Percentiles rank a stretch among this genome's conserved stretches.
Conservation (phyloP, 371 early-diverging fungal genomes). For the Mucor sp. region DNA sequence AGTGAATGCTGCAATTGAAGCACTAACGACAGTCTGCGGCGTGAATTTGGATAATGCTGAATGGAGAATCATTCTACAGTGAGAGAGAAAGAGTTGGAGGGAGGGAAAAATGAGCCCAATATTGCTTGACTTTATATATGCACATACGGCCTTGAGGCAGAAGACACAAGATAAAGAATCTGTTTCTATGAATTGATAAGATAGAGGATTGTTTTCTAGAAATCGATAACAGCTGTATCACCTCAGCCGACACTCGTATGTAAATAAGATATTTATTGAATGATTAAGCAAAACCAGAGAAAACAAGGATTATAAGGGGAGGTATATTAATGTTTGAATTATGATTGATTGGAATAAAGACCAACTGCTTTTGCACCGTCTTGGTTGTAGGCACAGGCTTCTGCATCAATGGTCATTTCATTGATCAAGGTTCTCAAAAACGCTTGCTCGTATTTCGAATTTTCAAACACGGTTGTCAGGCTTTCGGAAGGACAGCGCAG, state of each 20-base stretch:
- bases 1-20: conserved; percentile 38
- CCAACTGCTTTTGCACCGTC: conserved; percentile 11
- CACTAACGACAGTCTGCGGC: conserved; percentile 16
- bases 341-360: not conserved
- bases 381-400: conserved; percentile 26
- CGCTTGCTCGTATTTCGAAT: conserved; percentile 71
- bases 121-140: no score
- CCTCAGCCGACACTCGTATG: not conserved
- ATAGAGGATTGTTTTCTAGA: not conserved
- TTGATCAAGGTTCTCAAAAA: conserved; percentile 44
- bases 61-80: not conserved
- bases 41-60: not conserved
- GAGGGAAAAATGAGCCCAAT: no score
- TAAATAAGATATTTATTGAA: not conserved
- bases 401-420: conserved; percentile 25
- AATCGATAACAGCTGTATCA: not conserved
- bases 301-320: not conserved
- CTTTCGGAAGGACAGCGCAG: conserved; percentile 86
- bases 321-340: not conserved
- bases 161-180: not conserved
- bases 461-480: conserved; percentile 78
- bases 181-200: not conserved
- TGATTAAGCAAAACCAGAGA: not conserved
- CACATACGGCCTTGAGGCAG: no score
- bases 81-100: no score